Evolutionary conservation across 2,329 filamentous ascomycete genomes (phyloP).

Genomic region (Aureobasidium leucospermi): DNA sequence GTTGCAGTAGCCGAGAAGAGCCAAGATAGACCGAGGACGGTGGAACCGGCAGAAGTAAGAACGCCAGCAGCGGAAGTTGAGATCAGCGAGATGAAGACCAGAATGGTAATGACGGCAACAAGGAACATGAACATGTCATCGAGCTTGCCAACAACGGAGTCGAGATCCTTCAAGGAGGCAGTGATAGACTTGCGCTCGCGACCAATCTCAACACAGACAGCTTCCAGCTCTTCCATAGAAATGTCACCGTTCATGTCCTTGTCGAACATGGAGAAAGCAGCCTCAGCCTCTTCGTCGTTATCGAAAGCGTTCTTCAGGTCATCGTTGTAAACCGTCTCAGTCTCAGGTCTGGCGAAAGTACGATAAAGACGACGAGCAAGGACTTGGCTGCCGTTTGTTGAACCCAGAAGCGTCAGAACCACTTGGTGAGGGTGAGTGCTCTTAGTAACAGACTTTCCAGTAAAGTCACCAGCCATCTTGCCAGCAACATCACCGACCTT

Average conservation of each 20-base stretch:
- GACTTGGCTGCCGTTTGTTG: constrained; percentile 67
- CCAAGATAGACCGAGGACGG: constrained; percentile 86
- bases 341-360: constrained; percentile 68
- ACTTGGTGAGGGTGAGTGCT: constrained; percentile 79
- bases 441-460: constrained; percentile 60
- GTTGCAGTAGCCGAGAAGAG: constrained; percentile 87
- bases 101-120: constrained; percentile 68
- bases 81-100: constrained; percentile 84
- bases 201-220: constrained; percentile 88
- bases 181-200: constrained; percentile 93
- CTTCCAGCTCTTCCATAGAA: constrained; percentile 87
- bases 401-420: constrained; percentile 67
- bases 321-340: constrained; percentile 68
- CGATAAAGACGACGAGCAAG: constrained; percentile 83
- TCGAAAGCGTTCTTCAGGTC: constrained; percentile 75
- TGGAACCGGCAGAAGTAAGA: constrained; percentile 80
- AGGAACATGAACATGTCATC: constrained; percentile 85
- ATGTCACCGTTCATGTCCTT: constrained; percentile 96
- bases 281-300: constrained; percentile 76
- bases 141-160: constrained; percentile 85
- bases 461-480: constrained; percentile 84
- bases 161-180: constrained; percentile 86
- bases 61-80: constrained; percentile 86
- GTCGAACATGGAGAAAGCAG: constrained; percentile 87
- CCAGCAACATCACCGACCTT: constrained; percentile 81